Percentiles rank a stretch among this genome's conserved stretches.
These are phyloP conservation scores for Ceratobasidium sp. DNA, from an alignment of 1,284 basidiomycete species.

Conservation along the genomic window DNA sequence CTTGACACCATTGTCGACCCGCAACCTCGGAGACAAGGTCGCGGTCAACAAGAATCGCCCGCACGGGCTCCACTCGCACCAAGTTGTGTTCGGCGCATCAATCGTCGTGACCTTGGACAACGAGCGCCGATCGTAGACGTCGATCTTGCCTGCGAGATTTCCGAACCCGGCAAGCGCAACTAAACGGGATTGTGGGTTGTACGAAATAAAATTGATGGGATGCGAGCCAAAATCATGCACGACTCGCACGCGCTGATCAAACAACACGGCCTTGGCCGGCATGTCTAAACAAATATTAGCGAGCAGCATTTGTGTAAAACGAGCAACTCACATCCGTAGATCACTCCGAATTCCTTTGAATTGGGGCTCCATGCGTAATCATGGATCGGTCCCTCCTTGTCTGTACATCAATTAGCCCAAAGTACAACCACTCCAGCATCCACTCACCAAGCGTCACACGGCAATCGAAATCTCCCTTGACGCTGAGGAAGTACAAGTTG, in stretches of 20 bases:
- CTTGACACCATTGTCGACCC: constrained; percentile 97
- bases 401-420: constrained; percentile 48
- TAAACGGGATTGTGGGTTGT: constrained; percentile 93
- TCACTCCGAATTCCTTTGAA: constrained; percentile 93
- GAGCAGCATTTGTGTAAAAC: constrained; percentile 14
- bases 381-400: constrained; percentile 98
- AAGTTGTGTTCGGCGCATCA: constrained; percentile 90
- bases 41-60: constrained; percentile 93
- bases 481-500: constrained; percentile 89
- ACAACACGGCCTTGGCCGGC: constrained; percentile 92
- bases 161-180: constrained; percentile 93
- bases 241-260: constrained; percentile 87
- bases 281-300: constrained; percentile 64
- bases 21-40: constrained; percentile 89
- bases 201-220: constrained; percentile 90
- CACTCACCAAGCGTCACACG: constrained; percentile 71
- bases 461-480: constrained; percentile 96
- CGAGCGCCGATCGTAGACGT: constrained; percentile 88
- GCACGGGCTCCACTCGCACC: constrained; percentile 95
- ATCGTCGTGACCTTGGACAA: constrained; percentile 85
- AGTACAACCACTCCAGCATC: neutral
- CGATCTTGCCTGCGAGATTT: constrained; percentile 92
- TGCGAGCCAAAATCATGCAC: constrained; percentile 90
- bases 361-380: constrained; percentile 98
- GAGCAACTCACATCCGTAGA: constrained; percentile 85